Evolutionary conservation across 805 yeast genomes (phyloP).

Genomic region (Saccharomycopsis sp.): DNA sequence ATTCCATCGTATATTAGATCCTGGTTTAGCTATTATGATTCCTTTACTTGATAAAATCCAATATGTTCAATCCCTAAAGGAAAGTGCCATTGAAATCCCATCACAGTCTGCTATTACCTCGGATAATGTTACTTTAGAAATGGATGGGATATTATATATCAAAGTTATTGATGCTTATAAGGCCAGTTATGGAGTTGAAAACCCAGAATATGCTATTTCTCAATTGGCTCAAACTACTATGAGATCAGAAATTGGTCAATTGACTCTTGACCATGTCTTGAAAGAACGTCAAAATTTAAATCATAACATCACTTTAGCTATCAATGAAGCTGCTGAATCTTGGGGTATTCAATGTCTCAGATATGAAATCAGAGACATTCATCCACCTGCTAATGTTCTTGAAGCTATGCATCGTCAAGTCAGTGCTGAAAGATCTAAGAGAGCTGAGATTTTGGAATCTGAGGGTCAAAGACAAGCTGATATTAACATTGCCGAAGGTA

Average conservation of each 20-base stretch:
- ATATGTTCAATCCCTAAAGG: slow-evolving; percentile 78
- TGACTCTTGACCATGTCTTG: slow-evolving; percentile 71
- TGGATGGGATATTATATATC: slow-evolving; percentile 78
- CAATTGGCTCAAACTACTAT: slow-evolving; percentile 88
- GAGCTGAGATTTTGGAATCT: slow-evolving; percentile 81
- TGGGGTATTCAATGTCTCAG: slow-evolving; percentile 85
- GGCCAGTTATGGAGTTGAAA: slow-evolving; percentile 85
- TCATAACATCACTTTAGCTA: slow-evolving; percentile 63
- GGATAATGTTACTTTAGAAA: slow-evolving; percentile 76
- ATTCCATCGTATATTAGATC: slow-evolving; percentile 60
- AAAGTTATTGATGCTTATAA: slow-evolving; percentile 75
- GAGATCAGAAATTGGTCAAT: slow-evolving; percentile 83
- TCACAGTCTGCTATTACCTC: slow-evolving; percentile 79
- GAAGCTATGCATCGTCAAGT: slow-evolving; percentile 92
- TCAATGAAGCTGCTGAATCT: slow-evolving; percentile 76
- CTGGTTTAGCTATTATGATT: slow-evolving; percentile 67
- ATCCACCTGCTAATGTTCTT: slow-evolving; percentile 78
- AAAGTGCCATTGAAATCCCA: slow-evolving; percentile 79
- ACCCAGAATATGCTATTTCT: slow-evolving; percentile 75
- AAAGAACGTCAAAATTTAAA: slow-evolving; percentile 71
- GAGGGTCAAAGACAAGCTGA: slow-evolving; percentile 78
- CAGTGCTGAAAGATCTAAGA: slow-evolving; percentile 75
- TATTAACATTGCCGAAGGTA: slow-evolving; percentile 81
- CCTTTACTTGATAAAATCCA: slow-evolving; percentile 73
- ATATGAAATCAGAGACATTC: slow-evolving; percentile 82